phyloP scores from a whole-genome alignment of 768 basidiomycete genomes.

The Sarcodon aspratus region DNA sequence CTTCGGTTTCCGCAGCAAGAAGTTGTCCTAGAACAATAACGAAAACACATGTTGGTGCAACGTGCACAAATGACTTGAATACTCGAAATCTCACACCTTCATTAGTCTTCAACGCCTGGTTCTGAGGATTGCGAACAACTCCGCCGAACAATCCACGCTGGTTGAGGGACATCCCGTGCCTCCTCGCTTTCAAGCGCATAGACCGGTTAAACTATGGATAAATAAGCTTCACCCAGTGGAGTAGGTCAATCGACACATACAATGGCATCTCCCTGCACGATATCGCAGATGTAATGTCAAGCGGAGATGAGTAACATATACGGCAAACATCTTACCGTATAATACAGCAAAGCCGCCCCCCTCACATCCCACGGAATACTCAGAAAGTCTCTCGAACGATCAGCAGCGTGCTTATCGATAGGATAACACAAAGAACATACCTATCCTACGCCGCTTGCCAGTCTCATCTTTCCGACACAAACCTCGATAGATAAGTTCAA shows the following conservation, averaged over 20 bases:
- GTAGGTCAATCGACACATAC: slow-evolving; percentile 29
- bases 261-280: slow-evolving; percentile 74
- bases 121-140: slow-evolving; percentile 58
- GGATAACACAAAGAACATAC: slow-evolving; percentile 14
- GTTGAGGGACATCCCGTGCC: slow-evolving; percentile 76
- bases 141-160: slow-evolving; percentile 72
- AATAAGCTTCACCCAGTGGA: background rate
- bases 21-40: slow-evolving; percentile 35
- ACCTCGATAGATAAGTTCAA: slow-evolving; percentile 77
- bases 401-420: background rate
- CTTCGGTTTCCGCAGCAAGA: slow-evolving; percentile 75
- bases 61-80: slow-evolving; percentile 1
- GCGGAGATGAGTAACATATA: background rate
- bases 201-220: slow-evolving; percentile 76
- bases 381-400: slow-evolving; percentile 46
- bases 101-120: slow-evolving; percentile 48
- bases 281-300: background rate
- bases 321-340: slow-evolving; percentile 45
- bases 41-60: slow-evolving; percentile 1
- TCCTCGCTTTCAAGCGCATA: slow-evolving; percentile 74
- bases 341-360: slow-evolving; percentile 87
- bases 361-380: slow-evolving; percentile 68
- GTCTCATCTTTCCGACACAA: slow-evolving; percentile 40
- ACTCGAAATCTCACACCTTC: slow-evolving; percentile 30
- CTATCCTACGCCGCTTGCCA: slow-evolving; percentile 56